A percentile compares a stretch with the other conserved stretches of the same genome.
These are phyloP conservation scores for Luffa acutangula DNA, from an alignment of 306 rosid species.

Conservation along the genomic window DNA sequence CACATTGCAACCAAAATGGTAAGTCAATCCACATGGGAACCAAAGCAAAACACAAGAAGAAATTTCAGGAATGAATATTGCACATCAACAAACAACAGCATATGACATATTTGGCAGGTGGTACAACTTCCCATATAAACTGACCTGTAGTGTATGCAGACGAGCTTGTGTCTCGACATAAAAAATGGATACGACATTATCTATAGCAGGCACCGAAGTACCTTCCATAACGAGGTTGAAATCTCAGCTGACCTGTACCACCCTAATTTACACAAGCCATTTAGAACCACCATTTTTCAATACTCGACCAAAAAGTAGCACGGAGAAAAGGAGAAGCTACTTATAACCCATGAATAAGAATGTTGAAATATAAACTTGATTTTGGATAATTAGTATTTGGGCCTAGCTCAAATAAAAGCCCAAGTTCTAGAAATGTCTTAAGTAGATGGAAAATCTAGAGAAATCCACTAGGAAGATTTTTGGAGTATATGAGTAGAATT, in stretches of 20 bases:
- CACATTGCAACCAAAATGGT: constrained; percentile 7
- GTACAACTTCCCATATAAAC: constrained; percentile 4
- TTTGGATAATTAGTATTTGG: too few relatives aligned
- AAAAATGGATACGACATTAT: constrained; percentile 76
- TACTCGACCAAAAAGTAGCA: neutral
- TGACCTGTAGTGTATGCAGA: constrained; percentile 70
- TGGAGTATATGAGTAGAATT: too few relatives aligned
- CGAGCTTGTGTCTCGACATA: constrained; percentile 74
- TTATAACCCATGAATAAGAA: neutral
- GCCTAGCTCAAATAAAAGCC: too few relatives aligned
- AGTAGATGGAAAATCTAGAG: too few relatives aligned
- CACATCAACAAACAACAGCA: neutral
- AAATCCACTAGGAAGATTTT: too few relatives aligned
- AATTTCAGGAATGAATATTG: neutral
- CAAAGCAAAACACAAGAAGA: neutral
- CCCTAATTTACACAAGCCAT: constrained; percentile 38
- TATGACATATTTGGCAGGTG: neutral
- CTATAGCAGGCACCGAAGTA: constrained; percentile 87
- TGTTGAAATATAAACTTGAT: too few relatives aligned
- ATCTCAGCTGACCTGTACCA: constrained; percentile 76
- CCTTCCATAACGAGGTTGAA: constrained; percentile 84
- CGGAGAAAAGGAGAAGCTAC: neutral
- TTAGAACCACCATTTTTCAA: neutral
- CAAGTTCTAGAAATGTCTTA: too few relatives aligned
- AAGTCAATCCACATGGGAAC: neutral